Base-by-base conservation (phyloP, 1,284 basidiomycete genomes). In the Marasmius fiardii region DNA sequence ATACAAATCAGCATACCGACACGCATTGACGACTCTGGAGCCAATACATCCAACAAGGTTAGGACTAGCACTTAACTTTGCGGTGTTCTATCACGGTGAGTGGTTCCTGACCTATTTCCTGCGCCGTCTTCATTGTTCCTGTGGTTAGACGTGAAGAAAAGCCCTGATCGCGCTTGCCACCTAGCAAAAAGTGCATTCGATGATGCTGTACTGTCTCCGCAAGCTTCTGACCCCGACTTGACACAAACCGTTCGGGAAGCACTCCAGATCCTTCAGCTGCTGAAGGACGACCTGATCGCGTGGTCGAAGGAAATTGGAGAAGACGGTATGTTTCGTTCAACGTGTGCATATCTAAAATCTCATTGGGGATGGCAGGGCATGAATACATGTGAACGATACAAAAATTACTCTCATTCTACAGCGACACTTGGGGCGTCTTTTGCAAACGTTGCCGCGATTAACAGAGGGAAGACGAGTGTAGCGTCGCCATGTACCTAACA, bases 31-130 rank as follows among this genome's bases (percentile, higher is more conserved):
- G 43, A 80, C 79, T 18, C 74, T 88, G 34, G 77, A 82, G 23
- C 76, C 85, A 4, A 77, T 81, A 51, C 84, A 88, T 64, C 84
- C 86, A 35, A 88, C 85, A 12, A 77, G 95, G 67, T 79, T 98
- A 56, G 95, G 95, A 58, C 79, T 98, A 52, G 94, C 95, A 43
- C 82, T 98, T 67, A 98, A 97, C 79, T 97, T 98, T 75, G 92
- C 93, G 48, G 94, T 98, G 60, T 98, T 94, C 78, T 97, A 93
- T 77, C 95, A 96, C 74, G 94, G 71, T 70, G 28, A 58, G 64
- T 23, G n/a, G 12, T 10, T 43, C 16, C 14, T 18, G 21, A 31
- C 34, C 33, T 53, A 8, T 44, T 4, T 11, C 26, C 37, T 43
- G 43, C 16, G 37, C 53, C 7, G 11, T 28, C 43, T 49, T 47